These are phyloP conservation scores for Colletotrichum plurivorum DNA, from an alignment of 2,329 filamentous ascomycete genomes.

Conservation along the genomic window DNA sequence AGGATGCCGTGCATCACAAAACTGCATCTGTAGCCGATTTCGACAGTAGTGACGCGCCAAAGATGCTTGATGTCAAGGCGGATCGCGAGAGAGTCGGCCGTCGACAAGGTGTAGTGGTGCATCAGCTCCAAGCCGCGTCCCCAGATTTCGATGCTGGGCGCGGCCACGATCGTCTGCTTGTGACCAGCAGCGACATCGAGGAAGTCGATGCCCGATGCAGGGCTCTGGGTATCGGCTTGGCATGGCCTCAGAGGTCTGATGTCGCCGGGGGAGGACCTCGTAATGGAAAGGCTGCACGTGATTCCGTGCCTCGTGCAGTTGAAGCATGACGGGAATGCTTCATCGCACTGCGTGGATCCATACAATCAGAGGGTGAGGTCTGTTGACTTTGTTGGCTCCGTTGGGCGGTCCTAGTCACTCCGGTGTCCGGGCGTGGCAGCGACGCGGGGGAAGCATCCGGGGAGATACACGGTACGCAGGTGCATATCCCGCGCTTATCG, in stretches of 20 bases:
- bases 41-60: constrained; percentile 46
- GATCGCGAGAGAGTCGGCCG: constrained; percentile 43
- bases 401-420: neutral
- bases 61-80: constrained; percentile 45
- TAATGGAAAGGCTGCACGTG: constrained; percentile 45
- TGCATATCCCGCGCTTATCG: constrained; percentile 16
- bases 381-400: too few relatives aligned
- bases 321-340: constrained; percentile 48
- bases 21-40: constrained; percentile 45
- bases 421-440: too few relatives aligned
- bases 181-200: constrained; percentile 1
- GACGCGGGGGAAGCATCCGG: neutral
- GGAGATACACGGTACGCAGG: too few relatives aligned
- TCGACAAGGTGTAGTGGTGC: constrained; percentile 49
- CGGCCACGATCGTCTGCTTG: neutral
- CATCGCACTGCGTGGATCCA: constrained; percentile 42
- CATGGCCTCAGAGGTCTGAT: constrained; percentile 1
- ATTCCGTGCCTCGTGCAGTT: constrained; percentile 49
- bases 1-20: constrained; percentile 51
- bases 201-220: neutral
- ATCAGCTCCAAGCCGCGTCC: constrained; percentile 46
- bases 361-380: neutral
- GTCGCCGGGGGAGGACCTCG: neutral
- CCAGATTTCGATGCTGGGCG: constrained; percentile 26
- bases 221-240: neutral